Evolutionary conservation across 1,139 yeast species (phyloP).

Genomic region (Debaryomycetaceae sp.): DNA sequence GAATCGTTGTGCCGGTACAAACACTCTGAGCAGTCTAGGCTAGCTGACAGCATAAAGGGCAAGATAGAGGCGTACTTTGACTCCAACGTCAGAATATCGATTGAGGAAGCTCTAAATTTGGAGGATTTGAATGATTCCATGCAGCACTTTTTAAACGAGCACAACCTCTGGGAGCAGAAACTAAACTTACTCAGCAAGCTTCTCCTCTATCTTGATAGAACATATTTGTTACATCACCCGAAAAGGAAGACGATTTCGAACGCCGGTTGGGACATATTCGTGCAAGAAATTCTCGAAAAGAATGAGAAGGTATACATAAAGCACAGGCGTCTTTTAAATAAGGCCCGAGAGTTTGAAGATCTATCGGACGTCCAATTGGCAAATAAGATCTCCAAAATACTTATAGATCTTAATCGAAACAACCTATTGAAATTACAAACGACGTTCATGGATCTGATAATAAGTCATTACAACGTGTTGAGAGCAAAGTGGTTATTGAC

Average conservation of each 20-base stretch:
- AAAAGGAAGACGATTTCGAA: conserved; percentile 22
- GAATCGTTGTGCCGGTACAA: conserved; percentile 34
- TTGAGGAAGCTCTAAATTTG: conserved; percentile 2
- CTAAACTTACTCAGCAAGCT: conserved; percentile 24
- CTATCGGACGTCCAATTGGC: conserved; percentile 7
- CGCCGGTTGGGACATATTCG: conserved; percentile 20
- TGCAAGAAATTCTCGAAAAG: conserved; percentile 14
- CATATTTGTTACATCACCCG: conserved; percentile 32
- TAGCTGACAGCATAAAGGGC: conserved; percentile 18
- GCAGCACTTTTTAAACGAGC: conserved; percentile 14
- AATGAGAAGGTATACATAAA: conserved; percentile 5
- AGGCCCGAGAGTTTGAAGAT: conserved; percentile 6
- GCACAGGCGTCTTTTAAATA: conserved; percentile 10
- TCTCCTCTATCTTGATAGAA: conserved; percentile 34
- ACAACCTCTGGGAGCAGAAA: conserved; percentile 23
- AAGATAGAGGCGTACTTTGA: conserved; percentile 18
- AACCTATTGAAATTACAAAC: conserved; percentile 15
- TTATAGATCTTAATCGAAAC: conserved; percentile 20
- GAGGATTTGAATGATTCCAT: conserved; percentile 7
- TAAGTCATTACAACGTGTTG: conserved; percentile 14
- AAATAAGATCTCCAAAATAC: conserved; percentile 14
- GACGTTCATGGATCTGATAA: conserved; percentile 14
- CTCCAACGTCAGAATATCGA: conserved; percentile 6
- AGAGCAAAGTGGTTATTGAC: conserved; percentile 16
- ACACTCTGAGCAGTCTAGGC: conserved; percentile 28